These are phyloP conservation scores for Pythium angustatum DNA, from an alignment of 352 stramenopile species.

Conservation along the genomic window DNA sequence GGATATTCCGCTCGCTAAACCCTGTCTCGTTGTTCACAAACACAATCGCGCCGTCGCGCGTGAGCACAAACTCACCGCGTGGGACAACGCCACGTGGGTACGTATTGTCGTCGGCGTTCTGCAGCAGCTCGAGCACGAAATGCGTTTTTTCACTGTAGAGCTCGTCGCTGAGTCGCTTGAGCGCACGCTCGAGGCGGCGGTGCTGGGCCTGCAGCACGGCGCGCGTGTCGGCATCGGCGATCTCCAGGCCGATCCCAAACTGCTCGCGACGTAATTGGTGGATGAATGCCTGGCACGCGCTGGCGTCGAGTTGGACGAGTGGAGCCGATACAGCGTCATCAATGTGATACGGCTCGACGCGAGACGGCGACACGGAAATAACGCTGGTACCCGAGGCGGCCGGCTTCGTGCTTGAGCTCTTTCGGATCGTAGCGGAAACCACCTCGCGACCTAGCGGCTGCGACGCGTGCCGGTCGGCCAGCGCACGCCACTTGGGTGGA, in stretches of 20 bases:
- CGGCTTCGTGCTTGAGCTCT: too few species aligned
- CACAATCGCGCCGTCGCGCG: slow-evolving; percentile 45
- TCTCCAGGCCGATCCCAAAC: slow-evolving; percentile 76
- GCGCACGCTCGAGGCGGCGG: slow-evolving; percentile 72
- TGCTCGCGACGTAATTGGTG: slow-evolving; percentile 62
- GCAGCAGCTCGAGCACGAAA: slow-evolving; percentile 87
- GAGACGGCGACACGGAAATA: too few species aligned
- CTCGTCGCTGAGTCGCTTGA: slow-evolving; percentile 87
- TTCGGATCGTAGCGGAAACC: too few species aligned
- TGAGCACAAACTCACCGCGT: slow-evolving; percentile 64
- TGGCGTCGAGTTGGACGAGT: not conserved
- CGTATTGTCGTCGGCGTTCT: slow-evolving; percentile 87
- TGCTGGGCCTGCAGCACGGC: slow-evolving; percentile 72
- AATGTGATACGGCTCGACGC: not conserved
- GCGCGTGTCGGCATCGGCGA: slow-evolving; percentile 55
- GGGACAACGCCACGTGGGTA: slow-evolving; percentile 52
- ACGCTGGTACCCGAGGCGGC: too few species aligned
- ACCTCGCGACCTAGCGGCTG: not conserved
- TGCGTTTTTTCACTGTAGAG: slow-evolving; percentile 88
- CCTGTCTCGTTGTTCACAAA: slow-evolving; percentile 88
- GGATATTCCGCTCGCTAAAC: slow-evolving; percentile 76
- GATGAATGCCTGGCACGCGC: slow-evolving; percentile 55
- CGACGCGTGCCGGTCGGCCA: not conserved
- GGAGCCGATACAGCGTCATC: too few species aligned
- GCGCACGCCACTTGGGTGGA: slow-evolving; percentile 10